Conservation (phyloP, 805 yeast species). For the Maudiozyma pseudohumilis region DNA sequence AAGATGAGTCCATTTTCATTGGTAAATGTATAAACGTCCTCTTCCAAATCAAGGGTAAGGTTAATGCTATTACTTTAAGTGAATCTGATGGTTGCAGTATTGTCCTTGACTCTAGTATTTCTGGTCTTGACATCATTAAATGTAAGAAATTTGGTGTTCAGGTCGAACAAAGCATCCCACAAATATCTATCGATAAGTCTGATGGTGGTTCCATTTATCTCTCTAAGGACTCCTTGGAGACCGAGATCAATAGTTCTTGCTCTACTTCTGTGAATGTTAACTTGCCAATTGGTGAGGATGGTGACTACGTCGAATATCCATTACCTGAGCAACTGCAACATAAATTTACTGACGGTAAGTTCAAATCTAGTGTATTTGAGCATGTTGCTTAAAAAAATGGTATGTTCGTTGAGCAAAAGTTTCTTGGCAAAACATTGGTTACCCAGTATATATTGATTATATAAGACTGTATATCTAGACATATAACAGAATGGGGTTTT, state of each 20-base stretch:
- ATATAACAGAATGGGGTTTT: too few species aligned
- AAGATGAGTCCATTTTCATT: constrained; percentile 82
- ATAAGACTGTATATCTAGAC: too few species aligned
- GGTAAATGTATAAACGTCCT: constrained; percentile 70
- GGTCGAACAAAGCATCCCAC: constrained; percentile 71
- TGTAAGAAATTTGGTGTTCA: constrained; percentile 76
- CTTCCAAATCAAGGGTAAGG: constrained; percentile 81
- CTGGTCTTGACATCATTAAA: constrained; percentile 83
- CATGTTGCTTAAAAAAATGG: constrained; percentile 50
- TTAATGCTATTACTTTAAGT: constrained; percentile 74
- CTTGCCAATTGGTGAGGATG: constrained; percentile 60
- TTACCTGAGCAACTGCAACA: constrained; percentile 90
- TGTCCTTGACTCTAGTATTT: constrained; percentile 73
- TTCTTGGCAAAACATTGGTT: too few species aligned
- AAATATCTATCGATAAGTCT: constrained; percentile 78
- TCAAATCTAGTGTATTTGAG: constrained; percentile 66
- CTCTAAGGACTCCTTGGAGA: constrained; percentile 56
- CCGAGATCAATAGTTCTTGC: constrained; percentile 75
- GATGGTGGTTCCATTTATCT: constrained; percentile 79
- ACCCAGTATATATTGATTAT: not conserved
- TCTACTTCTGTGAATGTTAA: constrained; percentile 81
- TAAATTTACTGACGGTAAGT: constrained; percentile 48
- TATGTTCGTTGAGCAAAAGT: not conserved
- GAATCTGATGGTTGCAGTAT: constrained; percentile 65
- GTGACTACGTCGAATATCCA: constrained; percentile 69